Conservation (phyloP, 2,329 filamentous ascomycete genomes). For the Phyllosticta citribraziliensis region DNA sequence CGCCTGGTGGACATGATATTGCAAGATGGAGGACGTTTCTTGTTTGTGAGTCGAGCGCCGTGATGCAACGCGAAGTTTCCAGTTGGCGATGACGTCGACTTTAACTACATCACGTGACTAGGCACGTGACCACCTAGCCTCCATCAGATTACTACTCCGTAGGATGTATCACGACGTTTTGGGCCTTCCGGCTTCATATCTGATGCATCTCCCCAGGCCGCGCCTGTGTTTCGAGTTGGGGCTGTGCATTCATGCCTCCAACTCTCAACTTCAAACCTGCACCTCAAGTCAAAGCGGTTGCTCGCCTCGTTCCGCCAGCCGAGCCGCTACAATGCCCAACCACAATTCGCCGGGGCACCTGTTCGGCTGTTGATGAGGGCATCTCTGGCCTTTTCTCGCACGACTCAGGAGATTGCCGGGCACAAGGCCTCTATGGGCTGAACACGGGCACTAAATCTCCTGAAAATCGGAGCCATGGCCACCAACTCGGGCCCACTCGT, state of each 20-base stretch:
- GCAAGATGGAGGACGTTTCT: neutral
- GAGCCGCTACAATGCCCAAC: neutral
- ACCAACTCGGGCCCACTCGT: neutral
- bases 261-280: neutral
- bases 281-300: neutral
- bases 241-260: neutral
- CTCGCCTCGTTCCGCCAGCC: neutral
- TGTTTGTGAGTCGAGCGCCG: neutral
- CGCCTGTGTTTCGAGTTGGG: neutral
- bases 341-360: neutral
- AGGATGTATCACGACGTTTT: neutral
- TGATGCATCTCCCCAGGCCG: neutral
- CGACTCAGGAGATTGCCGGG: neutral
- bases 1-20: neutral
- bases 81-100: neutral
- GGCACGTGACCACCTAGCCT: neutral
- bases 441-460: neutral
- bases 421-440: neutral
- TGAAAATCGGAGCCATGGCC: neutral
- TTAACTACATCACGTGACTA: neutral
- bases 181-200: neutral
- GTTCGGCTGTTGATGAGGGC: neutral
- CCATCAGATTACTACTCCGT: neutral
- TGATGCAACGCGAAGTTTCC: neutral
- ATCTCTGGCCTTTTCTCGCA: neutral